Conservation (phyloP, 2,329 filamentous ascomycete genomes). For the Neonectria magnoliae region DNA sequence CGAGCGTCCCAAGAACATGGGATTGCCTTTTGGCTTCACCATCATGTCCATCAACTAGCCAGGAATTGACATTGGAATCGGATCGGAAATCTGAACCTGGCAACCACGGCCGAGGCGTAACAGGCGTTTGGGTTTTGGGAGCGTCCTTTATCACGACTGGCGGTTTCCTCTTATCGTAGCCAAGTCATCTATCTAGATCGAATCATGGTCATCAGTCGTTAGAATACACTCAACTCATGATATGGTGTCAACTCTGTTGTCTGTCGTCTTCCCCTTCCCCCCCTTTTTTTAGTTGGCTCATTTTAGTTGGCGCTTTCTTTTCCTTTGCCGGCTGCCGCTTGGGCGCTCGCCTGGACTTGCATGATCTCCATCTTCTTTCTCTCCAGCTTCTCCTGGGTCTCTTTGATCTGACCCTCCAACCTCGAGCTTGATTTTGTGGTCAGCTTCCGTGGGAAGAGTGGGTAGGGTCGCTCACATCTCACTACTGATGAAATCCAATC, state of each 20-base stretch:
- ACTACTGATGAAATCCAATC: slow-evolving; percentile 90
- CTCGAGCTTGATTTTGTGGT: slow-evolving; percentile 44
- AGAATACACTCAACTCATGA: slow-evolving; percentile 46
- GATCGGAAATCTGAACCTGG: slow-evolving; percentile 20
- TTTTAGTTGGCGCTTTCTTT: slow-evolving; percentile 39
- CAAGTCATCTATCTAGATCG: slow-evolving; percentile 36
- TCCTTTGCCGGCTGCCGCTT: slow-evolving; percentile 51
- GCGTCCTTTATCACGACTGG: slow-evolving; percentile 20
- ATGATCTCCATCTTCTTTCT: slow-evolving; percentile 70
- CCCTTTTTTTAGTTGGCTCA: slow-evolving; percentile 25
- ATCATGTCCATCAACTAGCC: slow-evolving; percentile 42
- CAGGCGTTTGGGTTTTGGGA: slow-evolving; percentile 32
- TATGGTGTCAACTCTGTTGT: slow-evolving; percentile 29
- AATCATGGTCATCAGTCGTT: slow-evolving; percentile 38
- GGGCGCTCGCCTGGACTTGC: slow-evolving; percentile 62
- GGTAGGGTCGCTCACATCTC: slow-evolving; percentile 76
- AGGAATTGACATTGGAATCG: slow-evolving; percentile 4
- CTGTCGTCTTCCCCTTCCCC: slow-evolving; percentile 6
- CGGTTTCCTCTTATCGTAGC: slow-evolving; percentile 22
- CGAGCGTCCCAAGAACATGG: slow-evolving; percentile 41
- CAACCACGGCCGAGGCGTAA: slow-evolving; percentile 30
- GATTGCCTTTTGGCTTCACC: slow-evolving; percentile 39
- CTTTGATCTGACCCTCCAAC: slow-evolving; percentile 64
- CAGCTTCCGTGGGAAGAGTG: slow-evolving; percentile 17
- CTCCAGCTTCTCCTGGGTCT: slow-evolving; percentile 65